A percentile compares a stretch with the other conserved stretches of the same genome.
These are phyloP conservation scores for Shiraia sp. DNA, from an alignment of 2,329 filamentous ascomycete species.

Conservation along the genomic window DNA sequence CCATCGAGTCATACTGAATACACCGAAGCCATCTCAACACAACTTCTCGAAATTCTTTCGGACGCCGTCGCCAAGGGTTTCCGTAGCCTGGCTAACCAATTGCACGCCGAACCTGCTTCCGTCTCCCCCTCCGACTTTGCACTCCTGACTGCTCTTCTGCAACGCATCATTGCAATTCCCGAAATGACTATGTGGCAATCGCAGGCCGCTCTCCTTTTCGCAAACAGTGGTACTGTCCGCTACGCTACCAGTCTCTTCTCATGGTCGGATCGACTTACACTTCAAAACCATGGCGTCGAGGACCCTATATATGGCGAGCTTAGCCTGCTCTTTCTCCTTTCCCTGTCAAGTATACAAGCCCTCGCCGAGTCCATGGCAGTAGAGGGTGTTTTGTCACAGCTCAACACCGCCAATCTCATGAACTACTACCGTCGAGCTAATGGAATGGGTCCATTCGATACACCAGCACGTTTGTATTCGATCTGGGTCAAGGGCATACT, in stretches of 20 bases:
- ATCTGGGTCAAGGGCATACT: constrained; percentile 91
- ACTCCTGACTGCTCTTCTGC: constrained; percentile 83
- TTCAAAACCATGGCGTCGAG: constrained; percentile 56
- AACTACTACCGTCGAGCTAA: constrained; percentile 71
- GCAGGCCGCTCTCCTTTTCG: constrained; percentile 53
- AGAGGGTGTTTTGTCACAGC: constrained; percentile 78
- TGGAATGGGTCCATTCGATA: constrained; percentile 77
- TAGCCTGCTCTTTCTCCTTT: constrained; percentile 84
- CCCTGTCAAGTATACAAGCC: constrained; percentile 77
- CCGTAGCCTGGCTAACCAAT: constrained; percentile 74
- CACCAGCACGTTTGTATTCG: constrained; percentile 75
- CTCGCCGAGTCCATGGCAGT: constrained; percentile 90
- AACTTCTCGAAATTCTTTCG: constrained; percentile 77
- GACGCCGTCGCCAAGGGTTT: constrained; percentile 81
- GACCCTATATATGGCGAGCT: constrained; percentile 94
- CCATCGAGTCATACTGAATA: constrained; percentile 49
- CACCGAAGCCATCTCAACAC: constrained; percentile 31
- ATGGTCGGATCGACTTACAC: constrained; percentile 83
- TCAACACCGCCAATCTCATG: constrained; percentile 78
- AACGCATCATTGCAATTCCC: constrained; percentile 79
- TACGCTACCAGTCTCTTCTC: constrained; percentile 87
- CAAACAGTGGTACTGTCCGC: constrained; percentile 70
- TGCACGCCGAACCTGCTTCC: constrained; percentile 73
- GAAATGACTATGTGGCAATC: constrained; percentile 68
- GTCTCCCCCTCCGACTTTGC: constrained; percentile 79